A percentile compares a stretch with the other conserved stretches of the same genome.
phyloP scores from a whole-genome alignment of 2,329 filamentous ascomycete species.

The Metarhizium album region DNA sequence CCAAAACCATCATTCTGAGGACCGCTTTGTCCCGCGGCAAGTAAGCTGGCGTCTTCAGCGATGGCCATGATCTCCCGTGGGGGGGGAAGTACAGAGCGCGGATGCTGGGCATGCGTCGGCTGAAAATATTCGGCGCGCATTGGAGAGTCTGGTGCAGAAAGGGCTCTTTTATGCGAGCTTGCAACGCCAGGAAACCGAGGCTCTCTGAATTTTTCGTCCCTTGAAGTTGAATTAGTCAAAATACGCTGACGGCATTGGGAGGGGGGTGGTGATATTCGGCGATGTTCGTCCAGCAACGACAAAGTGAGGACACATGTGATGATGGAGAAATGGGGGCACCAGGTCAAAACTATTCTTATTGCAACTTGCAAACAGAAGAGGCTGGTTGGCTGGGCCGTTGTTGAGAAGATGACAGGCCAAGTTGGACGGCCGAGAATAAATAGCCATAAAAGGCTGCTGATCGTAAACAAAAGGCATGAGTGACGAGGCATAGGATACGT shows the following conservation, averaged over 20 bases:
- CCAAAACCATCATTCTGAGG: background rate
- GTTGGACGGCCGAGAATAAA: background rate
- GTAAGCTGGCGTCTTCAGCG: background rate
- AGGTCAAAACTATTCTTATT: background rate
- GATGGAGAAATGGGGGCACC: background rate
- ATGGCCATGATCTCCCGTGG: constrained; percentile 10
- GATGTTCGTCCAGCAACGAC: background rate
- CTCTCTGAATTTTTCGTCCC: constrained; percentile 12
- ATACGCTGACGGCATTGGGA: background rate
- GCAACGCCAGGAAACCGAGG: constrained; percentile 11
- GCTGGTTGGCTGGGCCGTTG: background rate
- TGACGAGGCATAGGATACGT: background rate
- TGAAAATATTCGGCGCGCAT: constrained; percentile 6
- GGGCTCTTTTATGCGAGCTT: constrained; percentile 35
- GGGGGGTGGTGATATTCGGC: too few species aligned
- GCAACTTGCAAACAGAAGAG: background rate
- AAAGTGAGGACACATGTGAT: background rate
- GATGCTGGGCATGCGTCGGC: constrained; percentile 3
- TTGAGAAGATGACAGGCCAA: background rate
- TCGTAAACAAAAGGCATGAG: background rate
- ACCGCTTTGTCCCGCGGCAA: background rate
- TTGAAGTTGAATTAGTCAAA: constrained; percentile 1
- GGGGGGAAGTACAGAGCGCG: constrained; percentile 10
- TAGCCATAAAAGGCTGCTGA: background rate
- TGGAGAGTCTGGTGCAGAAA: constrained; percentile 37